Evolutionary conservation across 2,329 filamentous ascomycete genomes (phyloP), one percentile per base, ranked within the genome.

Genomic region (Fusarium austroafricanum): DNA sequence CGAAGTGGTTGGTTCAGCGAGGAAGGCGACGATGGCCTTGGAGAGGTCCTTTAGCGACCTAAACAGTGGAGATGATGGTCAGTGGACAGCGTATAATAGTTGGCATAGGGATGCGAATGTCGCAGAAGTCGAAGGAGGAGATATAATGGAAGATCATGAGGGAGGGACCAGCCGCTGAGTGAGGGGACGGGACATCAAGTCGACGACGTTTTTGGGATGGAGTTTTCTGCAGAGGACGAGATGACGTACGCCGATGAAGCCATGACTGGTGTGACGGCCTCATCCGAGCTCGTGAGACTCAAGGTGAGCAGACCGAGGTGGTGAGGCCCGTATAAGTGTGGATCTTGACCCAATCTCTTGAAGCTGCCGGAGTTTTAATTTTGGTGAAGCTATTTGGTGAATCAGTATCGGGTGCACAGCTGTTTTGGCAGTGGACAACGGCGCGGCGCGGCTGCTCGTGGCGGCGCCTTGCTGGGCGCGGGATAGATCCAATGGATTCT

Each of bases 11-110:
- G 86, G 84, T n/a, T 83, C 78, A 59, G 73, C 61, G 45, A 87
- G 71, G 75, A 83, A 86, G 73, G 78, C 76, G 54, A 80, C 80
- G 75, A 90, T 83, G 55, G 86, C 84, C 79, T 87, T 90, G 69
- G 81, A 79, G 45, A 90, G 82, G 71, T 90, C 87, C 75, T 87
- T 90, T 44, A 87, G 79, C n/a, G 86, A 84, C 65, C 86, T 88
- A 70, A 33, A 64, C 46, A 59, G 62, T 65, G 68, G 67, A 63
- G 51, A 67, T 49, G 28, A 66, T 52, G 46, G 71, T 71, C 62
- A 71, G 70, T 55, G 67, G 53, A 47, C 21, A 45, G 39, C 21
- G 37, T n/a, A 45, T 26, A 38, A 61, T 55, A 31, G 28, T 39
- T 57, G 38, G 31, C 42, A 40, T 46, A 66, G 58, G 53, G 50